These are phyloP conservation scores for Pseudogymnoascus sp. DNA, from an alignment of 2,329 filamentous ascomycete species.

Conservation along the genomic window DNA sequence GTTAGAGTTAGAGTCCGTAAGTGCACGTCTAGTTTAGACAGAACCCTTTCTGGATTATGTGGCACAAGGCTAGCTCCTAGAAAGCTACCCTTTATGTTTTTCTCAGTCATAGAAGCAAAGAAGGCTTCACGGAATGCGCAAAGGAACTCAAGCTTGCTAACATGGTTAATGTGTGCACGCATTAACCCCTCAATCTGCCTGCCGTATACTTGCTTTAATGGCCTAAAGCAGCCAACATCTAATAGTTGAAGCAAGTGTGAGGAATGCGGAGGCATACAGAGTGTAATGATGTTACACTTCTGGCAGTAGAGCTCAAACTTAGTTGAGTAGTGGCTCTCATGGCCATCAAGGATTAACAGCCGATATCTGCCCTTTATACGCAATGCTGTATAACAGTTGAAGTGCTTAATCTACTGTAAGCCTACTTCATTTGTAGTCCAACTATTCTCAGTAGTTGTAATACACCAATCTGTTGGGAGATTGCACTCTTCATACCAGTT, in stretches of 20 bases:
- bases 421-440: slow-evolving; percentile 30
- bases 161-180: slow-evolving; percentile 21
- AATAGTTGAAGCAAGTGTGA: slow-evolving; percentile 31
- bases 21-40: slow-evolving; percentile 23
- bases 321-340: no score
- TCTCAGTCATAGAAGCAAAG: slow-evolving; percentile 20
- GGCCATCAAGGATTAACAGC: no score
- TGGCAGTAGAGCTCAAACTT: slow-evolving; percentile 28
- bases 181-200: slow-evolving; percentile 21
- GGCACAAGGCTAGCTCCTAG: slow-evolving; percentile 26
- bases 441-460: slow-evolving; percentile 22
- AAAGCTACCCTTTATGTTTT: slow-evolving; percentile 25
- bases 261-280: slow-evolving; percentile 29
- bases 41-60: slow-evolving; percentile 25
- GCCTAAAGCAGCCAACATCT: slow-evolving; percentile 28
- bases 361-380: no score
- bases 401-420: no score
- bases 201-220: slow-evolving; percentile 26
- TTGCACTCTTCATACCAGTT: slow-evolving; percentile 19
- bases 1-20: no score
- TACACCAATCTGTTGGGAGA: slow-evolving; percentile 16
- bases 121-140: slow-evolving; percentile 23
- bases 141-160: slow-evolving; percentile 24
- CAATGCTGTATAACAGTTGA: no score
- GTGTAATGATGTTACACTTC: slow-evolving; percentile 27